Conservation (phyloP, 176 grass and related monocot species). For the Pharus latifolius region DNA sequence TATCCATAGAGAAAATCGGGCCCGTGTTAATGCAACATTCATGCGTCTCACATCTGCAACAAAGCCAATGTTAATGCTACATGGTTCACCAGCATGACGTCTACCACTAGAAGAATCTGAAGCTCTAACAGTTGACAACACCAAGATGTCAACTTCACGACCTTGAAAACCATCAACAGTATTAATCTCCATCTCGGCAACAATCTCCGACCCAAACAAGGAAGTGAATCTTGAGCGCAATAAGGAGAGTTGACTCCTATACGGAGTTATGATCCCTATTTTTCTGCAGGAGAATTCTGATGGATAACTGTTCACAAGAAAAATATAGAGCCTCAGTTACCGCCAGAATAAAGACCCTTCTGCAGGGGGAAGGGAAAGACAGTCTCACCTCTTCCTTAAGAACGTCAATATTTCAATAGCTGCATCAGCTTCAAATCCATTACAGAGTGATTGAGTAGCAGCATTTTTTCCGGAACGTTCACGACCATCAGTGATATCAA, state of each 20-base stretch:
- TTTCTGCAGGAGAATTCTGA: conserved; percentile 54
- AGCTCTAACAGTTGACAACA: conserved; percentile 93
- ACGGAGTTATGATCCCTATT: conserved; percentile 91
- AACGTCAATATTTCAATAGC: conserved; percentile 64
- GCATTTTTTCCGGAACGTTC: conserved; percentile 58
- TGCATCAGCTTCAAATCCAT: conserved; percentile 71
- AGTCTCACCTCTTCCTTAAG: conserved; percentile 64
- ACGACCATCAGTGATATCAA: conserved; percentile 76
- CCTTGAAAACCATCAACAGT: conserved; percentile 99
- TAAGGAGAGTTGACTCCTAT: conserved; percentile 84
- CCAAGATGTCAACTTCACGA: conserved; percentile 90
- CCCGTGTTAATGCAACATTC: conserved; percentile 96
- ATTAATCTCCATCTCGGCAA: conserved; percentile 89
- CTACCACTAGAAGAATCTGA: conserved; percentile 35
- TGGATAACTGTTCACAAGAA: conserved; percentile 57
- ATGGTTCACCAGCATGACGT: conserved; percentile 27
- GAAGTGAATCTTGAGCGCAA: conserved; percentile 62
- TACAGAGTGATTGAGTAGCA: conserved; percentile 74
- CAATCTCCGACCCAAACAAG: conserved; percentile 67
- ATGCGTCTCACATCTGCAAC: conserved; percentile 97
- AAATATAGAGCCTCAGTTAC: conserved; percentile 21
- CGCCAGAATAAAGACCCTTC: not conserved
- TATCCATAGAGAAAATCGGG: conserved; percentile 85
- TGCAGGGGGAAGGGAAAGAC: not conserved
- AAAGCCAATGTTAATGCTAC: conserved; percentile 87